Evolutionary conservation across 192 early-diverging fungal genomes (phyloP), one percentile per base, ranked within the genome.

Genomic region (Chytriomyces sp.): DNA sequence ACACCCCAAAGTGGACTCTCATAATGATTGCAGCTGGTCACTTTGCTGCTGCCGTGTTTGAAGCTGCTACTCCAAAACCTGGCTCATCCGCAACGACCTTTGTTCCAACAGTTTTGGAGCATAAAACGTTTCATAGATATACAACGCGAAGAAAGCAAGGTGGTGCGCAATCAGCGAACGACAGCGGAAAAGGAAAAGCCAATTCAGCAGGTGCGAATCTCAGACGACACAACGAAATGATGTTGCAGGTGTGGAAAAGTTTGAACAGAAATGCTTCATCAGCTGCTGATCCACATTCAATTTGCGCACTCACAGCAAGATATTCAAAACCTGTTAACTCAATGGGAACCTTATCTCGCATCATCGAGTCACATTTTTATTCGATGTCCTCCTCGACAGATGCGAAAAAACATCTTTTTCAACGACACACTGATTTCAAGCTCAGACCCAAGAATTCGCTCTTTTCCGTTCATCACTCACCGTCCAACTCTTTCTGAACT

Each of bases 61-160:
- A 96, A 79, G 86, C 90, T 60, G 79, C 78, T 5, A 80, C 83
- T 20, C 91, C 72, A 80, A 80, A 44, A 84, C 83, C 4, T 89
- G 88, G 50, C 79, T 85, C 53, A 13, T 57, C 8, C 7, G 10
- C 64, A 8, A 47, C 16, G 10, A 47, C 45, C 7, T 18, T 8
- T 11, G 60, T 16, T 6, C 67, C 67, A n/a, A 43, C 46, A 57
- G 77, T 91, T 28, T 50, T 94, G 5, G 90, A 84, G 0, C 95
- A 98, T 85, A 99, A 98, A 82, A 94, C 96, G 26, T 91, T 97
- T 71, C 95, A 97, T 79, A 88, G 97, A 48, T 99, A 99, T 82
- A 99, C 97, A 6, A 97, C 95, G 5, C 90, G 97, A 46, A 84
- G 92, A 68, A 97, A 98, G 76, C 97, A 99, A 80, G 97, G 97